A percentile compares a stretch with the other conserved stretches of the same genome.
Evolutionary conservation across 768 basidiomycete species (phyloP).

Genomic region (Russula sp.): DNA sequence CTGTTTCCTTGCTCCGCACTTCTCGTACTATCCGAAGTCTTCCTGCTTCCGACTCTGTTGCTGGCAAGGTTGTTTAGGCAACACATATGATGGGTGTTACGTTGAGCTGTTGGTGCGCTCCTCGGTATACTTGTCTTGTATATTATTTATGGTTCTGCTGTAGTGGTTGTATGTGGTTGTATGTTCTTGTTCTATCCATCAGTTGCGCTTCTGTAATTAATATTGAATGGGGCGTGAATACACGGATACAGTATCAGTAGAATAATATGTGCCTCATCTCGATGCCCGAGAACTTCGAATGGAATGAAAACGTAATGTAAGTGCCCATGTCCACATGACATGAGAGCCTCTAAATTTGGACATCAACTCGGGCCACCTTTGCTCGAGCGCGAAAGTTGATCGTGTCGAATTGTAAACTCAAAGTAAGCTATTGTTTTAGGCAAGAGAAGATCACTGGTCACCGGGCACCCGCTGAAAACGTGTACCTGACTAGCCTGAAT

Average conservation of each 20-base stretch:
- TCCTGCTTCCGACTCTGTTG: slow-evolving; percentile 1
- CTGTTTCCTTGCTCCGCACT: background rate
- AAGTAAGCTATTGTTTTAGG: background rate
- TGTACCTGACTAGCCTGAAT: background rate
- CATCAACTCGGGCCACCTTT: background rate
- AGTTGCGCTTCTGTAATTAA: background rate
- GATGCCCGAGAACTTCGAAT: background rate
- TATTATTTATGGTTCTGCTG: slow-evolving; percentile 12
- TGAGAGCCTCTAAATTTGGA: background rate
- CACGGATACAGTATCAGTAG: slow-evolving; percentile 8
- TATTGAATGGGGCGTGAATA: slow-evolving; percentile 3
- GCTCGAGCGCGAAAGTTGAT: background rate
- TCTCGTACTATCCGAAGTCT: slow-evolving; percentile 5
- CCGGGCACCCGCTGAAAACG: background rate
- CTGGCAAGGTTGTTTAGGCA: background rate
- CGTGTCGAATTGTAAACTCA: background rate
- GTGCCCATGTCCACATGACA: background rate
- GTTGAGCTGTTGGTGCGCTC: slow-evolving; percentile 7
- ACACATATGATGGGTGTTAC: background rate
- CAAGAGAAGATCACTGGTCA: background rate
- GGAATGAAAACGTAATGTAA: background rate
- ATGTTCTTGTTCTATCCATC: background rate
- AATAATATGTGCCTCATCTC: background rate
- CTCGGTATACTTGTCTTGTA: slow-evolving; percentile 3
- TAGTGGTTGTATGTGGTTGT: slow-evolving; percentile 3